A percentile compares a stretch with the other conserved stretches of the same genome.
Conservation (phyloP, 768 basidiomycete genomes). For the Lyophyllum decastes region DNA sequence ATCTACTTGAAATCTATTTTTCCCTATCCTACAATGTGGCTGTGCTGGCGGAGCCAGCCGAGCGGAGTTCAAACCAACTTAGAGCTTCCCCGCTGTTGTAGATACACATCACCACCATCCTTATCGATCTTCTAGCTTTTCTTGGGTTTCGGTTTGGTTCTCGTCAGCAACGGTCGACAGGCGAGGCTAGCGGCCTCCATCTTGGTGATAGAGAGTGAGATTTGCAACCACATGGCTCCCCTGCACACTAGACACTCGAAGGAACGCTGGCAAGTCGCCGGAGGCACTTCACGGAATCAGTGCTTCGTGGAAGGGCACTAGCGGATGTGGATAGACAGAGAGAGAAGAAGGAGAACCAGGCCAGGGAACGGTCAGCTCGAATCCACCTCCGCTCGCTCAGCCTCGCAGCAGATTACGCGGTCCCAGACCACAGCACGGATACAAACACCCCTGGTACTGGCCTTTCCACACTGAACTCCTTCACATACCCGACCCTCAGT, state of each 20-base stretch:
- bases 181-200: background rate
- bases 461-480: too few relatives aligned
- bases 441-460: too few relatives aligned
- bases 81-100: background rate
- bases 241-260: background rate
- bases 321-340: background rate
- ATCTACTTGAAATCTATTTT: too few relatives aligned
- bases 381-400: background rate
- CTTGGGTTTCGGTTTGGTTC: too few relatives aligned
- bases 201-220: slow-evolving; percentile 2
- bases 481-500: background rate
- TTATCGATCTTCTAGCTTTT: background rate
- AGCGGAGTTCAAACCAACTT: background rate
- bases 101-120: background rate
- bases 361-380: background rate
- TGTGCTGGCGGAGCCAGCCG: background rate
- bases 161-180: background rate
- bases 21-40: too few relatives aligned
- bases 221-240: background rate
- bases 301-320: background rate
- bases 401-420: background rate
- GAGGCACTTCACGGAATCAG: background rate
- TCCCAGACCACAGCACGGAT: background rate
- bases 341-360: background rate
- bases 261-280: background rate